Conservation (phyloP, 177 flowering plant genomes). For the Vitis hybrid region DNA sequence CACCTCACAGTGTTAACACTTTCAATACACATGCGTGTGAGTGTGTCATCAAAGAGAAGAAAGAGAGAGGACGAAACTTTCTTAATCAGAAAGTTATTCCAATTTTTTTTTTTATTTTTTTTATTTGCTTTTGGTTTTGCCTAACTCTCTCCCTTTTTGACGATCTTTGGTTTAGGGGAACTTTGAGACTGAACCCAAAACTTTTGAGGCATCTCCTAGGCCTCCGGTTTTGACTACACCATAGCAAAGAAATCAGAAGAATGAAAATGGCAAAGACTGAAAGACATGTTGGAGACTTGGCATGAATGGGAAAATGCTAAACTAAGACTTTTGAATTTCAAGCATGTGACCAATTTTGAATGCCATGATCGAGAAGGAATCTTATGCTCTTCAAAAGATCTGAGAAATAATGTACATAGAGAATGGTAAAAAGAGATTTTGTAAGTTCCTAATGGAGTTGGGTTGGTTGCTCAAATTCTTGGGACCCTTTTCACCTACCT, state of each 20-base stretch:
- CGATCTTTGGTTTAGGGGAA: not conserved
- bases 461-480: not conserved
- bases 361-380: constrained; percentile 12
- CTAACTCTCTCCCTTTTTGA: constrained; percentile 17
- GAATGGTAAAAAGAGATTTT: not conserved
- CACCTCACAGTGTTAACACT: too few relatives aligned
- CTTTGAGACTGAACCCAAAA: not conserved
- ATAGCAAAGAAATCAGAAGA: not conserved
- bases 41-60: too few relatives aligned
- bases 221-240: constrained; percentile 25
- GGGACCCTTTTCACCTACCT: not conserved
- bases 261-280: not conserved
- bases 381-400: not conserved
- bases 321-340: too few relatives aligned
- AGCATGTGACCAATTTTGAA: constrained; percentile 14
- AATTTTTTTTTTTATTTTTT: not conserved
- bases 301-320: too few relatives aligned
- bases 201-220: constrained; percentile 18
- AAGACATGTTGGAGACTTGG: not conserved
- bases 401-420: not conserved
- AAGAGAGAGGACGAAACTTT: constrained; percentile 1
- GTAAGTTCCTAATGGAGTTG: not conserved
- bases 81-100: constrained; percentile 21
- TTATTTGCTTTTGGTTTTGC: constrained; percentile 5
- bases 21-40: too few relatives aligned